Evolutionary conservation across 129 eudicot species (phyloP).

Genomic region (Centella asiatica): DNA sequence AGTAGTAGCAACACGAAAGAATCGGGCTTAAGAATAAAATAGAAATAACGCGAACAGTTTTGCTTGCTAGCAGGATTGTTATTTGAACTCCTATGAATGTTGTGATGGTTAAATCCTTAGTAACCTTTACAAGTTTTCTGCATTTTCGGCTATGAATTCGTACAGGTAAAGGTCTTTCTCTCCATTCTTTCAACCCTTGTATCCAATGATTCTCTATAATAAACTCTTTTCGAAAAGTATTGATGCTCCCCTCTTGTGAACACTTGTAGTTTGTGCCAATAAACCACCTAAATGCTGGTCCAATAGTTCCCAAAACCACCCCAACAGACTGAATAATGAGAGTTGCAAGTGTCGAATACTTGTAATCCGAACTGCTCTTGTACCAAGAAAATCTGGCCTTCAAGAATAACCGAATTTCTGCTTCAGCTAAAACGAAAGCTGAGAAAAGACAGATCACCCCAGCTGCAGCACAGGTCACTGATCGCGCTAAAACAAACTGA

Average conservation of each 20-base stretch:
- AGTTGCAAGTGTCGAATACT: slow-evolving; percentile 14
- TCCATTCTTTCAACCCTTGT: slow-evolving; percentile 19
- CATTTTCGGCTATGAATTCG: not conserved
- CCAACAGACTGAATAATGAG: slow-evolving; percentile 3
- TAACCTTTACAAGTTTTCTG: slow-evolving; percentile 28
- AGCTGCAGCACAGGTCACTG: slow-evolving; percentile 12
- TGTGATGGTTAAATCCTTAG: slow-evolving; percentile 20
- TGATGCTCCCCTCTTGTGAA: not conserved
- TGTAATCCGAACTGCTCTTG: not conserved
- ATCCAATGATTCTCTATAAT: slow-evolving; percentile 23
- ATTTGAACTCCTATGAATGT: slow-evolving; percentile 31
- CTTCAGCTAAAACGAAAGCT: slow-evolving; percentile 3
- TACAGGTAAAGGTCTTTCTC: slow-evolving; percentile 8
- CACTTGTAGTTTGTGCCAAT: slow-evolving; percentile 10
- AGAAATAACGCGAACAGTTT: slow-evolving; percentile 27
- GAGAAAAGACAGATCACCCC: slow-evolving; percentile 11
- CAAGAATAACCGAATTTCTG: slow-evolving; percentile 3
- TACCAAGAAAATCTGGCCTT: not conserved
- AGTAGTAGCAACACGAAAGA: slow-evolving; percentile 7
- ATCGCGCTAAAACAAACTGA: slow-evolving; percentile 17
- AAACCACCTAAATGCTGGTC: slow-evolving; percentile 17
- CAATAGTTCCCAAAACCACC: slow-evolving; percentile 12
- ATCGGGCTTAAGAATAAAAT: slow-evolving; percentile 1
- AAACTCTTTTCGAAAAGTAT: not conserved
- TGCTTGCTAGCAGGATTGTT: slow-evolving; percentile 31